Evolutionary conservation across 495 filamentous ascomycete genomes (phyloP).

Genomic region (Penicillium cinerascens): DNA sequence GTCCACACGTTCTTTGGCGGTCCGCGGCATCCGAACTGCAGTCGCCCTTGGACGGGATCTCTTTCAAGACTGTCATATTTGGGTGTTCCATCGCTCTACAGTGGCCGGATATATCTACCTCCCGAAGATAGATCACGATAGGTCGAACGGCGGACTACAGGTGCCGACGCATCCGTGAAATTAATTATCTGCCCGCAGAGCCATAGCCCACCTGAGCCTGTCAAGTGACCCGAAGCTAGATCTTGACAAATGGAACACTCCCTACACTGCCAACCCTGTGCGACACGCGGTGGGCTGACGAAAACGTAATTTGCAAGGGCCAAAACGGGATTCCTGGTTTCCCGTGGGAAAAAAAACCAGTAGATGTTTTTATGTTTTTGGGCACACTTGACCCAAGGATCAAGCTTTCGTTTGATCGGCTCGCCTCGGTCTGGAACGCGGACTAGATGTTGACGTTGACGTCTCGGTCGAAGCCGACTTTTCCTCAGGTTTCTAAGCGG

Average conservation of each 20-base stretch:
- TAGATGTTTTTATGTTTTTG: background rate
- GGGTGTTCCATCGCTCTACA: background rate
- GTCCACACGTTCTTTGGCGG: slow-evolving; percentile 2
- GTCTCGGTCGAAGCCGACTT: slow-evolving; percentile 4
- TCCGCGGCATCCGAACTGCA: background rate
- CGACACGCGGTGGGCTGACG: slow-evolving; percentile 19
- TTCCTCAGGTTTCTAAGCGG: slow-evolving; percentile 2
- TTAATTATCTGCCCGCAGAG: background rate
- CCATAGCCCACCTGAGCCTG: slow-evolving; percentile 9
- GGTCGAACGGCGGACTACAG: background rate
- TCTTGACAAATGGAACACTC: background rate
- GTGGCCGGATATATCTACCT: too few relatives aligned
- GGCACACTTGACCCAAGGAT: background rate
- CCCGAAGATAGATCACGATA: background rate
- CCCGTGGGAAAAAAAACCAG: background rate
- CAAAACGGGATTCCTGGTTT: background rate
- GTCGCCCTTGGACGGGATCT: background rate
- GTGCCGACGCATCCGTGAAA: slow-evolving; percentile 9
- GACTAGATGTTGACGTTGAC: background rate
- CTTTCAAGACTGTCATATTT: too few relatives aligned
- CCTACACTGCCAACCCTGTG: slow-evolving; percentile 1
- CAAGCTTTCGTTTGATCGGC: background rate
- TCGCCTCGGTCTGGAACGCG: background rate
- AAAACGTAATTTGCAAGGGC: slow-evolving; percentile 13
- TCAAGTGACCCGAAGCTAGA: slow-evolving; percentile 15